Base-by-base conservation (phyloP, 805 yeast genomes). In the Metschnikowia dekortorum region DNA sequence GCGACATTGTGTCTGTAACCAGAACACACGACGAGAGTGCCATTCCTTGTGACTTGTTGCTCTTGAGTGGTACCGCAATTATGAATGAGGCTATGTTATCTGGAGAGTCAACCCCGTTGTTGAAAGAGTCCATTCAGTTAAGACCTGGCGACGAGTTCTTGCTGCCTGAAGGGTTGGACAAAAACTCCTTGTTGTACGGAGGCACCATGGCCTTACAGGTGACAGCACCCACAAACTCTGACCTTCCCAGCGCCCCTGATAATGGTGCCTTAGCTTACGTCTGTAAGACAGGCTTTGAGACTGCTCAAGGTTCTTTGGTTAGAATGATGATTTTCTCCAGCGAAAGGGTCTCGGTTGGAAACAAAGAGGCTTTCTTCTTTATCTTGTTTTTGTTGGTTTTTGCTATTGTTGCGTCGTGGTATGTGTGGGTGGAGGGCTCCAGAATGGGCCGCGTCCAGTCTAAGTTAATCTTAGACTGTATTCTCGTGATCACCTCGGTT, bases 11-110 rank as follows among this genome's bases (percentile, higher is more conserved):
- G 16, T 89, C 96, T 8, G 75, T 91, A 43, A 81, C 87, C 8
- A 85, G 99, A 74, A 87, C 97, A 6, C 84, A 77, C 48, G 99
- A 92, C 46, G 98, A 89, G 49, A 80, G 86, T 55, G 96, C 98
- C 1, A 73, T 94, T 48, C 97, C 99, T 14, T 94, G 99, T 74
- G 99, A 94, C 69, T 70, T 94, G 70, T 69, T 94, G 35, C 75
- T 94, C 42, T 68, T 89, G 46, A 91, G 85, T 61, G 99, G 99
- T 47, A 79, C 96, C 16, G 94, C 96, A 57, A 94, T 94, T 64
- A 96, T 94, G 42, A 94, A 94, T 65, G 99, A 94, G 76, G 99
- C 99, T 26, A 94, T 94, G 99, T 83, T 94, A 50, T 89, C 97
- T 5, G 99, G 99, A 67, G 99, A 94, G 73, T 90, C 97, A 6